Evolutionary conservation across 73 alveolate species (phyloP).

Genomic region (Tetrahymena thermophila): DNA sequence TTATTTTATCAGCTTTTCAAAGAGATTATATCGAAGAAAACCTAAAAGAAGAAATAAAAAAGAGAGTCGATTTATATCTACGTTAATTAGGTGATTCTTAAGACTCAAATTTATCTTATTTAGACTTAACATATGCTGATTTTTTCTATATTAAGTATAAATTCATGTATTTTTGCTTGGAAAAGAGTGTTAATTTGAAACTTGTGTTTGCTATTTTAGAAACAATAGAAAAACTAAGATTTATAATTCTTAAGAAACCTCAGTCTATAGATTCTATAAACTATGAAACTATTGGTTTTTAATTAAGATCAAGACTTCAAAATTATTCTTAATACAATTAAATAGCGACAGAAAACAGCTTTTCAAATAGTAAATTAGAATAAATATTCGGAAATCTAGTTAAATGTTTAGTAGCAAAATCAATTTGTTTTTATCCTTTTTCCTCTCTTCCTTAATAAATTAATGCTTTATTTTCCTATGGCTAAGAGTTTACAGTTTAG

Average conservation of each 20-base stretch:
- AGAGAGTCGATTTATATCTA: neutral
- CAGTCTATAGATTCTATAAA: neutral
- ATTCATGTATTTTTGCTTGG: neutral
- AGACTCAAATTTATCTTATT: neutral
- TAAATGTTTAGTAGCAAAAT: neutral
- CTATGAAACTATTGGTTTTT: neutral
- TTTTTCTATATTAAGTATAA: neutral
- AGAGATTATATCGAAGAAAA: neutral
- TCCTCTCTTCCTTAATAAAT: neutral
- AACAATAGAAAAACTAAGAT: neutral
- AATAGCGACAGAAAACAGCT: neutral
- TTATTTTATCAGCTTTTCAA: neutral
- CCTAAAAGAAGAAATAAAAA: neutral
- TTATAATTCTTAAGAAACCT: neutral
- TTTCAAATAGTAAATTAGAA: neutral
- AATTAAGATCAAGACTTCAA: neutral
- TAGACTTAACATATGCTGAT: neutral
- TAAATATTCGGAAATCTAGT: neutral
- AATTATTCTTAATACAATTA: neutral
- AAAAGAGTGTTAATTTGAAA: neutral
- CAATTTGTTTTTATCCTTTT: neutral
- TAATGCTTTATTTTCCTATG: neutral
- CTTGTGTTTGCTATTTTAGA: neutral
- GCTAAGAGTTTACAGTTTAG: neutral
- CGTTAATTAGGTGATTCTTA: neutral